A percentile compares a stretch with the other conserved stretches of the same genome.
phyloP scores from a whole-genome alignment of 352 stramenopile species.

The Globisporangium echinulatum region DNA sequence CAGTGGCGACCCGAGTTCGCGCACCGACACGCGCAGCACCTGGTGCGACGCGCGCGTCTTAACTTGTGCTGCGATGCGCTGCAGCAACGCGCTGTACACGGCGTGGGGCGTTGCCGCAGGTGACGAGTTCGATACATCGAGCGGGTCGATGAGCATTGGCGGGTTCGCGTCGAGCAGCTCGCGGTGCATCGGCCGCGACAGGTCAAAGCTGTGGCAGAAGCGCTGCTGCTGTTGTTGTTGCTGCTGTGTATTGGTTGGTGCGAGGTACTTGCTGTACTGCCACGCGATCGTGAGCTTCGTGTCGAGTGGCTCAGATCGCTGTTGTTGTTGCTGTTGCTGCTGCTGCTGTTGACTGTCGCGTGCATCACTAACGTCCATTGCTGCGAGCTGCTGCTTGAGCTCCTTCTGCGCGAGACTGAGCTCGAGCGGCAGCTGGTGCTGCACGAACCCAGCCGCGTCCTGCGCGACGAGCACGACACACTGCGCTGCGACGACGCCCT shows the following conservation, averaged over 20 bases:
- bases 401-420: slow-evolving; percentile 63
- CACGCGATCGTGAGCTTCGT: slow-evolving; percentile 54
- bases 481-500: slow-evolving; percentile 45
- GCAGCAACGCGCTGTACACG: slow-evolving; percentile 27
- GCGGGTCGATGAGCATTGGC: slow-evolving; percentile 24
- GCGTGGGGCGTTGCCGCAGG: neutral
- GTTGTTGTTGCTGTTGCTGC: slow-evolving; percentile 2
- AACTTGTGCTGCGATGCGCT: slow-evolving; percentile 17
- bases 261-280: slow-evolving; percentile 68
- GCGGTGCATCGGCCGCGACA: slow-evolving; percentile 47
- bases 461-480: slow-evolving; percentile 27
- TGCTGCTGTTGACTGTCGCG: neutral
- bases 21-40: slow-evolving; percentile 37
- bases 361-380: neutral
- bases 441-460: slow-evolving; percentile 30
- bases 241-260: slow-evolving; percentile 2
- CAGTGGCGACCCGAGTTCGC: slow-evolving; percentile 39
- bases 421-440: slow-evolving; percentile 43
- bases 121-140: neutral
- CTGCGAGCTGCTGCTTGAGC: slow-evolving; percentile 45
- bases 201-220: slow-evolving; percentile 75
- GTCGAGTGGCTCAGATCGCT: slow-evolving; percentile 4
- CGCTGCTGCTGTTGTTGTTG: slow-evolving; percentile 15
- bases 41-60: slow-evolving; percentile 7
- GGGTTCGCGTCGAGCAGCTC: slow-evolving; percentile 41